These are phyloP conservation scores for Penicillium sclerotigenum DNA, from an alignment of 2,329 filamentous ascomycete genomes.

Conservation along the genomic window DNA sequence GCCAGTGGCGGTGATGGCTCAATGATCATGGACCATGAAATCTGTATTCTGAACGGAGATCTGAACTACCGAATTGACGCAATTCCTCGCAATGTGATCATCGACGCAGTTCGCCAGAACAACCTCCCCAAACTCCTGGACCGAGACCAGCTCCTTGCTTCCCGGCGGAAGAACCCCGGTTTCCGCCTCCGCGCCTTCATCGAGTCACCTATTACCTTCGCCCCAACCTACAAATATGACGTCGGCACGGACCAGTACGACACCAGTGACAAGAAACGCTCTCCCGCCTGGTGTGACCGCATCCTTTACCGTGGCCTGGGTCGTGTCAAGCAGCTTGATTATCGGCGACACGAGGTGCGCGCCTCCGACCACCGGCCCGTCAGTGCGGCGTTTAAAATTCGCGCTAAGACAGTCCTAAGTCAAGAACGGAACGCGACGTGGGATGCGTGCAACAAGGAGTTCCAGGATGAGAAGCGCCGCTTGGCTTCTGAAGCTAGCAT, in stretches of 20 bases:
- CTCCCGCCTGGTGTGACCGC: conserved; percentile 95
- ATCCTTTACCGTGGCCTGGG: conserved; percentile 80
- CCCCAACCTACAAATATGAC: conserved; percentile 98
- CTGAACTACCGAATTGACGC: conserved; percentile 98
- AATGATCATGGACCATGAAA: conserved; percentile 94
- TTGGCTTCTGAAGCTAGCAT: conserved; percentile 68
- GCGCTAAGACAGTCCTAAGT: conserved; percentile 76
- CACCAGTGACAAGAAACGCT: conserved; percentile 87
- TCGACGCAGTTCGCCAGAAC: conserved; percentile 74
- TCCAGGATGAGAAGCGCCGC: conserved; percentile 67
- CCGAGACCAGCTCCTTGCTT: conserved; percentile 87
- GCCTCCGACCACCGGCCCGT: conserved; percentile 93
- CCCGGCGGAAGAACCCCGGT: conserved; percentile 80
- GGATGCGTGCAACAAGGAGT: conserved; percentile 71
- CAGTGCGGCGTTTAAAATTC: conserved; percentile 76
- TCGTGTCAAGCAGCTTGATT: conserved; percentile 82
- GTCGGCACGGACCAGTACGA: conserved; percentile 94
- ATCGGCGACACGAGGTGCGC: conserved; percentile 81
- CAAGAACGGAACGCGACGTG: conserved; percentile 63
- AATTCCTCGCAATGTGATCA: conserved; percentile 89
- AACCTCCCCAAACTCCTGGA: conserved; percentile 86
- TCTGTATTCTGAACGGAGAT: conserved; percentile 95
- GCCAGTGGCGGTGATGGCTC: conserved; percentile 90
- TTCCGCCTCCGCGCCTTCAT: conserved; percentile 86
- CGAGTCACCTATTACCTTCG: conserved; percentile 87